phyloP scores from a whole-genome alignment of 2,329 filamentous ascomycete genomes.

The Aspergillus persii region DNA sequence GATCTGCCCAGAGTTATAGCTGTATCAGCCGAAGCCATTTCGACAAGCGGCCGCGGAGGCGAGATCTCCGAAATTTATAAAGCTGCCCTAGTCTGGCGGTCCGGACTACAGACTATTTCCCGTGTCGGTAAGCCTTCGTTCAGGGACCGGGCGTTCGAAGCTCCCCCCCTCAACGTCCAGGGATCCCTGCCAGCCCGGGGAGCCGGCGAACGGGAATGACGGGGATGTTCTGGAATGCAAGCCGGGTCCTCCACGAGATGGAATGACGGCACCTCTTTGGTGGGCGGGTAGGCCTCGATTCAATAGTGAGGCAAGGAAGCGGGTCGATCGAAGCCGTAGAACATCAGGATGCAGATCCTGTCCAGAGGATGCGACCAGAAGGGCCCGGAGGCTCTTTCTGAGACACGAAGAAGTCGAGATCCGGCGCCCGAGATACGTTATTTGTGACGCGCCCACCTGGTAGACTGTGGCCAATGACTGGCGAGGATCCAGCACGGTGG shows the following conservation, averaged over 20 bases:
- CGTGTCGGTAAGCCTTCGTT: constrained; percentile 7
- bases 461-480: constrained; percentile 17
- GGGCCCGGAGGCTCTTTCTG: not conserved
- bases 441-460: constrained; percentile 8
- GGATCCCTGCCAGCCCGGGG: not conserved
- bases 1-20: constrained; percentile 5
- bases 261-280: constrained; percentile 20
- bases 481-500: constrained; percentile 17
- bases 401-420: constrained; percentile 11
- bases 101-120: constrained; percentile 8
- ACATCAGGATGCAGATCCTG: constrained; percentile 7
- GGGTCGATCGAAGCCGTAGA: constrained; percentile 13
- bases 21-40: constrained; percentile 15
- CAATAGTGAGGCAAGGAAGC: constrained; percentile 22
- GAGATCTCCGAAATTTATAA: constrained; percentile 14
- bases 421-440: constrained; percentile 7
- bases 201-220: constrained; percentile 11
- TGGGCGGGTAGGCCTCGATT: constrained; percentile 6
- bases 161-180: constrained; percentile 7
- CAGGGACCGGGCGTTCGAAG: constrained; percentile 7
- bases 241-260: constrained; percentile 20
- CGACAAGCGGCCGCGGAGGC: constrained; percentile 4
- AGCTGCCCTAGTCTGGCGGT: constrained; percentile 2
- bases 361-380: constrained; percentile 5
- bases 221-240: constrained; percentile 24